Percentiles rank a stretch among this genome's conserved stretches.
Conservation (phyloP, 169 alveolate genomes). For the Plasmodium relictum region DNA sequence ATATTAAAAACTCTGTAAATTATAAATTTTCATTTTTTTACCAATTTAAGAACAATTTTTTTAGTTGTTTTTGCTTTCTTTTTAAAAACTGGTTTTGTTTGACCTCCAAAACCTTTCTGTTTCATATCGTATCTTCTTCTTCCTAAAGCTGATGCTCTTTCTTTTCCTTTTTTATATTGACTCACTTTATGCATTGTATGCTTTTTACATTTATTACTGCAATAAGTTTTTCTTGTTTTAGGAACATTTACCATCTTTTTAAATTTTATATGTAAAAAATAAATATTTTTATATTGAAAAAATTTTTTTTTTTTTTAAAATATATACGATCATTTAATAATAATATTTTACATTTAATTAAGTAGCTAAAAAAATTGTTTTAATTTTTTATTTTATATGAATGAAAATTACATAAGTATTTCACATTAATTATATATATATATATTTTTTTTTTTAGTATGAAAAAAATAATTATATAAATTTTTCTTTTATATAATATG, state of each 20-base stretch:
- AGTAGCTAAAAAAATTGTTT: no score
- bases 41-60: slow-evolving; percentile 97
- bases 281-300: slow-evolving; percentile 1
- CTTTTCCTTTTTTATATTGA: slow-evolving; percentile 99
- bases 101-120: slow-evolving; percentile 99
- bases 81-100: slow-evolving; percentile 98
- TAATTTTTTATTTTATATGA: neutral
- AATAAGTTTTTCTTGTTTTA: slow-evolving; percentile 93
- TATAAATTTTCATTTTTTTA: slow-evolving; percentile 30
- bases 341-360: no score
- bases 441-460: neutral
- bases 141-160: slow-evolving; percentile 96
- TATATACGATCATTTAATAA: neutral
- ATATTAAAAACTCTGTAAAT: no score
- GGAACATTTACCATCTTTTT: slow-evolving; percentile 93
- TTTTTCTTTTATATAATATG: neutral
- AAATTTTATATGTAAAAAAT: slow-evolving; percentile 1
- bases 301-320: neutral
- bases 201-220: slow-evolving; percentile 93
- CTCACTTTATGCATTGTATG: slow-evolving; percentile 97
- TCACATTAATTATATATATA: neutral
- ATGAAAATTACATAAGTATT: neutral
- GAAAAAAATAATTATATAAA: neutral
- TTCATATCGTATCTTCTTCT: slow-evolving; percentile 99
- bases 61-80: slow-evolving; percentile 99